Conservation (phyloP, 2,329 filamentous ascomycete genomes). For the Colletotrichum lentis region DNA sequence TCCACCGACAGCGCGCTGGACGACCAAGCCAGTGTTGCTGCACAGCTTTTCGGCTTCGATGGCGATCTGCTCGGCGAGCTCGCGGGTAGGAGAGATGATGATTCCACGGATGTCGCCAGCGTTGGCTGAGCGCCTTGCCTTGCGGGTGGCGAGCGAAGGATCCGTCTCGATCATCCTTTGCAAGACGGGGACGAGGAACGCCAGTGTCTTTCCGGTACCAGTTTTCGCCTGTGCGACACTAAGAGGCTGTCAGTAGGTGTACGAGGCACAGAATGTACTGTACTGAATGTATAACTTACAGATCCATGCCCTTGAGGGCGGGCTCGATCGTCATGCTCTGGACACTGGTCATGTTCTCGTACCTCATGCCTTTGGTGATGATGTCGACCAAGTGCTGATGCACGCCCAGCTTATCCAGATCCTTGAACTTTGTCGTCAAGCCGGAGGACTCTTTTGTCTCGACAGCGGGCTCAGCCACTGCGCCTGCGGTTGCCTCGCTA, state of each 20-base stretch:
- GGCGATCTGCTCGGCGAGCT: conserved; percentile 82
- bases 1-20: conserved; percentile 87
- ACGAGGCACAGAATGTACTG: conserved; percentile 3
- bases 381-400: conserved; percentile 71
- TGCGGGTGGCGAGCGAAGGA: conserved; percentile 63
- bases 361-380: conserved; percentile 76
- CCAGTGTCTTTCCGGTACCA: conserved; percentile 95
- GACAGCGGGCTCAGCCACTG: conserved; percentile 36
- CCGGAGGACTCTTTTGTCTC: conserved; percentile 37
- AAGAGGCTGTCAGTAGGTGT: conserved; percentile 40
- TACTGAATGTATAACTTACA: conserved; percentile 66
- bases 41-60: conserved; percentile 78
- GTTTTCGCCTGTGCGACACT: conserved; percentile 95
- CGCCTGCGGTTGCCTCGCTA: conserved; percentile 48
- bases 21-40: conserved; percentile 69
- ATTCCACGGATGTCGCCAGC: conserved; percentile 72
- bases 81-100: conserved; percentile 80
- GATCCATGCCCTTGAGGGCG: conserved; percentile 80
- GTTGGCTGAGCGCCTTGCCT: conserved; percentile 48
- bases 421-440: conserved; percentile 47
- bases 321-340: conserved; percentile 84
- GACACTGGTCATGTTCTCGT: conserved; percentile 91
- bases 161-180: conserved; percentile 77
- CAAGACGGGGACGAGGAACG: conserved; percentile 86
- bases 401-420: conserved; percentile 60